Evolutionary conservation across 2,329 filamentous ascomycete genomes (phyloP), one percentile per base, ranked within the genome.

Genomic region (Alternaria brassicicola): DNA sequence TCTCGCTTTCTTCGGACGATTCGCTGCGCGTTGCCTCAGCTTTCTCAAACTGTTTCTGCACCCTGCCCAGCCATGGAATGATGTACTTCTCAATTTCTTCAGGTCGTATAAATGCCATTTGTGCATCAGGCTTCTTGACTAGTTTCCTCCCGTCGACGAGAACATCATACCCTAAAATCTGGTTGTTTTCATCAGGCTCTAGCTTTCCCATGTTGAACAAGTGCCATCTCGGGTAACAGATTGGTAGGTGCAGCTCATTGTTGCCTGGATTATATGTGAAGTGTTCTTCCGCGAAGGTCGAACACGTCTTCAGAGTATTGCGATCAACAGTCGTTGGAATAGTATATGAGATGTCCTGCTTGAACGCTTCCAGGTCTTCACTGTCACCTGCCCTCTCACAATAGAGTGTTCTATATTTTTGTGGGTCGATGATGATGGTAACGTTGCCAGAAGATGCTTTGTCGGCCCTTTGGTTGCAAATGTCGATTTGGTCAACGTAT

Each of bases 11-110:
- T 28, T n/a, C n/a, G 23, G n/a, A 8, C 30, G 10, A 5, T 10
- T 49, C 7, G 50, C 25, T n/a, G 21, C 12, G 38, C 10, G 10
- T 3, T 41, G 17, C 45, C 31, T 33, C 42, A 15, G 13, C 41
- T 13, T 21, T 15, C 10, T 38, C 25, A 7, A 36, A 13, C 7
- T 55, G 19, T 39, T 8, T 6, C 52, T 63, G 28, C 21, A 64
- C 50, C 17, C 28, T 21, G 8, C 33, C 6, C 1, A 69, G 21
- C 66, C 67, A 70, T 3, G 65, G 65, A n/a, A 69, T 36, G 19
- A 70, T 51, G 19, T 55, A 57, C 1, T 49, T 2, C 9, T 26
- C 17, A 9, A 70, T 64, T 17, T 64, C 59, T 1, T 60, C 10
- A 1, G 6, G 12, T 3, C 56, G 49, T 45, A 68, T 61, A 6